phyloP scores from a whole-genome alignment of 2,329 filamentous ascomycete genomes.

The Fusarium sp. region DNA sequence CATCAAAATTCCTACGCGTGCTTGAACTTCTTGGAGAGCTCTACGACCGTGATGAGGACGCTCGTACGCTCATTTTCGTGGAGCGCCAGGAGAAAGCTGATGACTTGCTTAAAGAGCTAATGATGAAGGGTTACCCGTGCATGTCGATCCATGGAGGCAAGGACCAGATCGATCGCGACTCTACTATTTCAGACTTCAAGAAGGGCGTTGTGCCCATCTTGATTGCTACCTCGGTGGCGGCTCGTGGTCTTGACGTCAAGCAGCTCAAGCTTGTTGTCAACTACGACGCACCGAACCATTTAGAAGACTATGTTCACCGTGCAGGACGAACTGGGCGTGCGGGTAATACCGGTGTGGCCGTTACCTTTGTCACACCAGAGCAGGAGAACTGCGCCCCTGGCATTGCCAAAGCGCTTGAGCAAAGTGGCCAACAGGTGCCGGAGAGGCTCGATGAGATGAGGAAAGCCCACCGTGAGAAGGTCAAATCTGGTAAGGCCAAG shows the following conservation, averaged over 20 bases:
- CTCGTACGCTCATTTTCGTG: constrained; percentile 90
- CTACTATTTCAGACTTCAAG: constrained; percentile 94
- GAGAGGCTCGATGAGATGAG: constrained; percentile 77
- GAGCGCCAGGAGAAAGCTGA: constrained; percentile 94
- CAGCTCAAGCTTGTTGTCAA: constrained; percentile 97
- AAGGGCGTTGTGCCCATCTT: constrained; percentile 90
- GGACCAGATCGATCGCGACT: constrained; percentile 93
- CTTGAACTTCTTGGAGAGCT: constrained; percentile 90
- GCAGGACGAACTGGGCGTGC: constrained; percentile 94
- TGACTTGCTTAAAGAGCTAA: constrained; percentile 81
- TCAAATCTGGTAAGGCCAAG: constrained; percentile 93
- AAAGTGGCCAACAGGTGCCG: constrained; percentile 89
- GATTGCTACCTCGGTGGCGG: constrained; percentile 95
- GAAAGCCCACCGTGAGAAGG: constrained; percentile 86
- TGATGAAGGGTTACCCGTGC: constrained; percentile 89
- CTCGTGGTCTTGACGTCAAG: constrained; percentile 95
- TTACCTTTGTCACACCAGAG: constrained; percentile 93
- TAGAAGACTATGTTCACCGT: constrained; percentile 97
- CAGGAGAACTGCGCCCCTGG: constrained; percentile 93
- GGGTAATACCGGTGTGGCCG: constrained; percentile 93
- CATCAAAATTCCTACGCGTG: constrained; percentile 86
- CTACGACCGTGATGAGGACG: constrained; percentile 90
- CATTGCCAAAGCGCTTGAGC: constrained; percentile 91
- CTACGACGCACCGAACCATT: constrained; percentile 92
- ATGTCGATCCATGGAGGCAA: constrained; percentile 96